Evolutionary conservation across 2,329 filamentous ascomycete species (phyloP).

Genomic region (Alternaria metachromatica): DNA sequence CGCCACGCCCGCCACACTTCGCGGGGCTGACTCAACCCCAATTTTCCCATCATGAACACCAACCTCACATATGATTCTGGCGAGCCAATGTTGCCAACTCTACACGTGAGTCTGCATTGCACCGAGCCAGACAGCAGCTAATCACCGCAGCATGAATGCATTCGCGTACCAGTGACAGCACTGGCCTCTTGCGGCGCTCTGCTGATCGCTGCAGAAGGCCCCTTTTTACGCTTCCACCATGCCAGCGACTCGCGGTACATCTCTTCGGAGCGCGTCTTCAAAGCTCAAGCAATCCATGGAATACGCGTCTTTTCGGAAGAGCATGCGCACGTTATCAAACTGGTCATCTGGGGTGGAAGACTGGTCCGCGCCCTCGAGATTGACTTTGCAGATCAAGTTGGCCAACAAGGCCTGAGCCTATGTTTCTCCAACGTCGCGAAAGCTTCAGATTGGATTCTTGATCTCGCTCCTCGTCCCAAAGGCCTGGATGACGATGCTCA

Average conservation of each 20-base stretch:
- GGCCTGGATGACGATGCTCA: conserved; percentile 13
- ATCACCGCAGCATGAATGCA: conserved; percentile 46
- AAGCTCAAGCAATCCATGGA: conserved; percentile 75
- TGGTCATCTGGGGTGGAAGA: conserved; percentile 48
- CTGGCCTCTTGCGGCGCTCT: conserved; percentile 47
- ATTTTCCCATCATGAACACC: conserved; percentile 30
- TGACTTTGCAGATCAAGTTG: conserved; percentile 28
- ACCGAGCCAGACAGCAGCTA: conserved; percentile 12
- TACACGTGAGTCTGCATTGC: conserved; percentile 36
- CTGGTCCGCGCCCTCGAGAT: conserved; percentile 56
- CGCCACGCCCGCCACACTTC: conserved; percentile 18
- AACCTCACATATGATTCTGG: conserved; percentile 22
- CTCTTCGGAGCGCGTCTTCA: conserved; percentile 61
- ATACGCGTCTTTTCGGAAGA: conserved; percentile 57
- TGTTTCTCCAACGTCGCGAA: conserved; percentile 27
- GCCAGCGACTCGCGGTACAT: conserved; percentile 32
- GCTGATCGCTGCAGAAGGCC: conserved; percentile 54
- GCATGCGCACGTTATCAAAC: conserved; percentile 26
- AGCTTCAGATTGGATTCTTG: conserved; percentile 49
- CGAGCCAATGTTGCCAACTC: conserved; percentile 44
- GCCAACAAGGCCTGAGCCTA: conserved; percentile 25
- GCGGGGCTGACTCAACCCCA: conserved; percentile 47
- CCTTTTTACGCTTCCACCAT: conserved; percentile 50
- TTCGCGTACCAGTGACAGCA: conserved; percentile 55
- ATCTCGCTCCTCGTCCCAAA: conserved; percentile 30